A percentile compares a stretch with the other conserved stretches of the same genome.
These are phyloP conservation scores for Aspergillus kassunensis DNA, from an alignment of 495 filamentous ascomycete species.

Conservation along the genomic window DNA sequence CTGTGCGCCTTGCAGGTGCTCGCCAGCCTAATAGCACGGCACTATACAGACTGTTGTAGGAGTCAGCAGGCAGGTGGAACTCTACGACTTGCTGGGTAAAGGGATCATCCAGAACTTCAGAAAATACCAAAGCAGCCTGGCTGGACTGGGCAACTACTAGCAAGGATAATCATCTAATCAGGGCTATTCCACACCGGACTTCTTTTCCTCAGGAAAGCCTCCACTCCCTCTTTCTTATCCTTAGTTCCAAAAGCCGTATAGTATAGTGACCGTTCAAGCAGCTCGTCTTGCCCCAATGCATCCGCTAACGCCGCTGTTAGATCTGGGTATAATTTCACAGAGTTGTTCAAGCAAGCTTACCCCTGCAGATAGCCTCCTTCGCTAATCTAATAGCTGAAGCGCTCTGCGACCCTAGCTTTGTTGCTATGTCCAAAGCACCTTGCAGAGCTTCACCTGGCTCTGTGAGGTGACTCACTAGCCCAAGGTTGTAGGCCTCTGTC, in stretches of 20 bases:
- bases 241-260: conserved; percentile 4
- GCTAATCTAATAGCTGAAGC: not conserved
- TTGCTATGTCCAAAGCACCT: not conserved
- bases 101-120: no score
- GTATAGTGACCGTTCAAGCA: conserved; percentile 3
- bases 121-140: no score
- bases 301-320: conserved; percentile 3
- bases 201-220: conserved; percentile 4
- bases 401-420: not conserved
- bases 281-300: not conserved
- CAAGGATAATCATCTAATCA: no score
- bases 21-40: no score
- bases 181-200: not conserved
- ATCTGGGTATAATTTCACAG: not conserved
- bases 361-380: conserved; percentile 10
- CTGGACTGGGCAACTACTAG: no score
- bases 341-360: not conserved
- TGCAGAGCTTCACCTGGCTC: not conserved
- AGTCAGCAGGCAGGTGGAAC: no score
- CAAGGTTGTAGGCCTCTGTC: not conserved
- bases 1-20: no score
- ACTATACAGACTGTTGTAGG: no score
- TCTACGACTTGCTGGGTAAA: no score
- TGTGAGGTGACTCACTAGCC: not conserved
- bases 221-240: conserved; percentile 6